These are phyloP conservation scores for Pythium rishiriense DNA, from an alignment of 352 stramenopile species.

Conservation along the genomic window DNA sequence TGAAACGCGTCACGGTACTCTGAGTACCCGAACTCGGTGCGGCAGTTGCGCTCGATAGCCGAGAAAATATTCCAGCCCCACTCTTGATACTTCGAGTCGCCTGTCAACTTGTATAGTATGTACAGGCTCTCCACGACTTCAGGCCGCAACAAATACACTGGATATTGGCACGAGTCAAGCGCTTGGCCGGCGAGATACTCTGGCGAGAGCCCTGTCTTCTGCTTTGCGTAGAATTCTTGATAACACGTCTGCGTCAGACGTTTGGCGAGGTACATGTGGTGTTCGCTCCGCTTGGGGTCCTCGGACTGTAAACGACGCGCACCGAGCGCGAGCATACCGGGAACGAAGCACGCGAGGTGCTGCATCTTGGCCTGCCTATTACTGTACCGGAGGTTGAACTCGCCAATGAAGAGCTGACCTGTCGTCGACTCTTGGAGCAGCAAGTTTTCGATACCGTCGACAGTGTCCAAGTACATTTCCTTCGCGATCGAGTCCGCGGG, in stretches of 20 bases:
- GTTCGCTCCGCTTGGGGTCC: constrained; percentile 59
- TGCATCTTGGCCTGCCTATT: constrained; percentile 86
- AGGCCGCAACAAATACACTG: constrained; percentile 93
- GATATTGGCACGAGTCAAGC: constrained; percentile 29
- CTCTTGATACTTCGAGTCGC: constrained; percentile 93
- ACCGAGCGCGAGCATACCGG: constrained; percentile 93
- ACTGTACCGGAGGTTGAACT: constrained; percentile 39
- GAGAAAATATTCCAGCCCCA: constrained; percentile 96
- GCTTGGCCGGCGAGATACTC: constrained; percentile 73
- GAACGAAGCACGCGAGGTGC: constrained; percentile 97
- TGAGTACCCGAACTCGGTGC: constrained; percentile 90
- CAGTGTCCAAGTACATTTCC: constrained; percentile 92
- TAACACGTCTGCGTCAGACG: constrained; percentile 93
- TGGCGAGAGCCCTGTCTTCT: constrained; percentile 90
- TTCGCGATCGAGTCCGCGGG: constrained; percentile 53
- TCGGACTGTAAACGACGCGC: constrained; percentile 18
- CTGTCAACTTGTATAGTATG: constrained; percentile 95
- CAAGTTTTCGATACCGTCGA: constrained; percentile 92
- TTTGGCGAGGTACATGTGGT: constrained; percentile 86
- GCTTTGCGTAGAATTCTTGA: constrained; percentile 90
- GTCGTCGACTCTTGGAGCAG: constrained; percentile 72
- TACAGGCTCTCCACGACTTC: constrained; percentile 97
- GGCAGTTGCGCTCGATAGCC: constrained; percentile 91
- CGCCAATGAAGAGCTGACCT: constrained; percentile 59
- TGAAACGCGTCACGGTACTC: constrained; percentile 40